These are phyloP conservation scores for Pseudopithomyces chartarum DNA, from an alignment of 2,329 filamentous ascomycete genomes.

Conservation along the genomic window DNA sequence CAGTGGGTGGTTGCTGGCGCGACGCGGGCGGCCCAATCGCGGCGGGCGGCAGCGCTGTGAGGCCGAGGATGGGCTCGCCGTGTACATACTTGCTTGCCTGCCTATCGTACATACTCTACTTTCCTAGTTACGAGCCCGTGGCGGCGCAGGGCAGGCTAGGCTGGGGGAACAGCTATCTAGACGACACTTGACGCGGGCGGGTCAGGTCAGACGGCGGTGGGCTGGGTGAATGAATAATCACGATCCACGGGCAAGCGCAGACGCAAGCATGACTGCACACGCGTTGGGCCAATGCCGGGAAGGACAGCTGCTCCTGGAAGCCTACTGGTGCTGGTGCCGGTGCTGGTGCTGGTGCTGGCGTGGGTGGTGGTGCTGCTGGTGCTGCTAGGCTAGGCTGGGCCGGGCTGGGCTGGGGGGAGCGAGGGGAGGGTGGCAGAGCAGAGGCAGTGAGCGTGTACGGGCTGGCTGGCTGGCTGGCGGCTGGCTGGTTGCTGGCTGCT, in stretches of 20 bases:
- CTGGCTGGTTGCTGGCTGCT: too few species aligned
- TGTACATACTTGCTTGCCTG: too few species aligned
- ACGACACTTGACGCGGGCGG: slow-evolving; percentile 10
- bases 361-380: too few species aligned
- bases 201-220: slow-evolving; percentile 29
- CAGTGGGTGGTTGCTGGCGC: background rate
- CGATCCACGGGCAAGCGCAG: background rate
- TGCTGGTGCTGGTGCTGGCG: too few species aligned
- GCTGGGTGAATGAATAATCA: slow-evolving; percentile 24
- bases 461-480: slow-evolving; percentile 1
- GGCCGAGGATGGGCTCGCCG: slow-evolving; percentile 8
- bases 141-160: slow-evolving; percentile 9
- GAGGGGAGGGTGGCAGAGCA: too few species aligned
- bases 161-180: slow-evolving; percentile 3
- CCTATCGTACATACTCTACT: too few species aligned
- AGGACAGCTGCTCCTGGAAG: too few species aligned
- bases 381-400: too few species aligned
- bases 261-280: slow-evolving; percentile 6
- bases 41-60: background rate
- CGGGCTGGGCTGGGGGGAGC: too few species aligned
- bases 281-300: background rate
- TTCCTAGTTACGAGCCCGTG: background rate
- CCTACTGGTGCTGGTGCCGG: too few species aligned
- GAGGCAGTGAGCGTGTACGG: background rate
- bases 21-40: slow-evolving; percentile 2